These are phyloP conservation scores for Globisporangium rhizosaccharum DNA, from an alignment of 352 stramenopile genomes.

Conservation along the genomic window DNA sequence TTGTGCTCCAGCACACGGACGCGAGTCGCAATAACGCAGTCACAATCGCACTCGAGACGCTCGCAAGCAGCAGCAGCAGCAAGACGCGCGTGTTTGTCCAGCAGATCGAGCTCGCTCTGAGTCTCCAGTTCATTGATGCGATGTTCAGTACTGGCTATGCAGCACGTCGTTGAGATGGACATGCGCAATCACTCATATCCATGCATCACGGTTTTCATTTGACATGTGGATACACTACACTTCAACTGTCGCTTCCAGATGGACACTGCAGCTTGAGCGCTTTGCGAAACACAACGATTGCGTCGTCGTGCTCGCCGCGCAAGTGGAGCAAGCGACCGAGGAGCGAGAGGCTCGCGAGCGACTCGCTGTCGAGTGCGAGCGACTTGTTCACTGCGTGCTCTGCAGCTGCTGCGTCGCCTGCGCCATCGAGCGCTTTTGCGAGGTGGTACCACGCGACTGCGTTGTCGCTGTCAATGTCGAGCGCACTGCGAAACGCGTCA, in stretches of 20 bases:
- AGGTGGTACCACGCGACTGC: conserved; percentile 46
- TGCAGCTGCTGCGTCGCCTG: conserved; percentile 27
- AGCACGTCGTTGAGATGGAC: conserved; percentile 1
- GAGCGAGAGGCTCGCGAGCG: conserved; percentile 50
- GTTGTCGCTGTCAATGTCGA: conserved; percentile 32
- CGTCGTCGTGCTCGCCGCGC: conserved; percentile 62
- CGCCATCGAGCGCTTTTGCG: conserved; percentile 55
- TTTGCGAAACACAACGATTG: conserved; percentile 55
- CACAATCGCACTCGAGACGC: conserved; percentile 15
- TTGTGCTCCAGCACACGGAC: conserved; percentile 26
- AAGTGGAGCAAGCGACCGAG: conserved; percentile 58
- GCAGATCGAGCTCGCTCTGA: conserved; percentile 37
- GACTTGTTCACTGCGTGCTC: conserved; percentile 48
- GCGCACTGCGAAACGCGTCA: conserved; percentile 33
- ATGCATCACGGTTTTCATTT: not conserved
- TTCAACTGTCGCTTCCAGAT: not conserved
- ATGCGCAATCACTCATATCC: not conserved
- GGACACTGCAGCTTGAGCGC: conserved; percentile 54
- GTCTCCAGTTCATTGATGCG: conserved; percentile 40
- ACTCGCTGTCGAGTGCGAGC: conserved; percentile 36
- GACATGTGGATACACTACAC: not conserved
- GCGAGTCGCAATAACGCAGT: conserved; percentile 23
- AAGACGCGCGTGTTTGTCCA: conserved; percentile 23
- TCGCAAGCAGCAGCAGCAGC: not conserved
- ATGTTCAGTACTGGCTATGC: conserved; percentile 44